A percentile compares a stretch with the other conserved stretches of the same genome.
Conservation (phyloP, 1,139 yeast species). For the Groenewaldozyma auringiensis region DNA sequence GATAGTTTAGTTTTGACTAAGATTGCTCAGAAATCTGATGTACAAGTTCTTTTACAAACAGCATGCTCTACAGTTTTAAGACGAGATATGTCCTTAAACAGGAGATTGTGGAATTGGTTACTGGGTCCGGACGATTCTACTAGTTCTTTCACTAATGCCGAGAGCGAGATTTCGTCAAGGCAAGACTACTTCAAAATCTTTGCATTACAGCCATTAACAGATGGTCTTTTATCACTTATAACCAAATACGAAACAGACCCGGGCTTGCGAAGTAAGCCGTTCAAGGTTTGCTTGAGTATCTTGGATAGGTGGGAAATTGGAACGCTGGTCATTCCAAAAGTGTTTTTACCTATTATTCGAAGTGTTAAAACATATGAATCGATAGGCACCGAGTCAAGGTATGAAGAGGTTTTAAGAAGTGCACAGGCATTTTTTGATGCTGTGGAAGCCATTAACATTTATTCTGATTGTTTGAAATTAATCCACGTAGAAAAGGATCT, state of each 20-base stretch:
- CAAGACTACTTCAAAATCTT: constrained; percentile 49
- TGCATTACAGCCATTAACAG: constrained; percentile 45
- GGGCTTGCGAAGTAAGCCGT: constrained; percentile 41
- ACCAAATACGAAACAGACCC: constrained; percentile 21
- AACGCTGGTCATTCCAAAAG: constrained; percentile 54
- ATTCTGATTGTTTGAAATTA: constrained; percentile 54
- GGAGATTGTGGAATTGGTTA: constrained; percentile 89
- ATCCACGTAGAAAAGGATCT: constrained; percentile 37
- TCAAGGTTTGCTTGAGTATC: constrained; percentile 58
- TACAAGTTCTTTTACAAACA: constrained; percentile 49
- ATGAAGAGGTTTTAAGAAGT: constrained; percentile 43
- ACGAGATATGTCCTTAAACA: constrained; percentile 86
- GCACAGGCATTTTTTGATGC: constrained; percentile 74
- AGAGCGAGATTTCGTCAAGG: constrained; percentile 23
- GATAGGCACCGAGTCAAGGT: constrained; percentile 16
- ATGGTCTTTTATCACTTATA: constrained; percentile 48
- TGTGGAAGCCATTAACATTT: constrained; percentile 69
- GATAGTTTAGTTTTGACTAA: constrained; percentile 49
- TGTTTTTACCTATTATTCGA: constrained; percentile 58
- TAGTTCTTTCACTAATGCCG: constrained; percentile 14
- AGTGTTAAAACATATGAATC: constrained; percentile 22
- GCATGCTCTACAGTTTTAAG: constrained; percentile 64
- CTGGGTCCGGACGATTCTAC: constrained; percentile 54
- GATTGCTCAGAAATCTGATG: constrained; percentile 45
- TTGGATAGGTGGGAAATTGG: constrained; percentile 96